Base-by-base conservation (phyloP, 2,329 filamentous ascomycete genomes). In the Neofusicoccum umdonicola region DNA sequence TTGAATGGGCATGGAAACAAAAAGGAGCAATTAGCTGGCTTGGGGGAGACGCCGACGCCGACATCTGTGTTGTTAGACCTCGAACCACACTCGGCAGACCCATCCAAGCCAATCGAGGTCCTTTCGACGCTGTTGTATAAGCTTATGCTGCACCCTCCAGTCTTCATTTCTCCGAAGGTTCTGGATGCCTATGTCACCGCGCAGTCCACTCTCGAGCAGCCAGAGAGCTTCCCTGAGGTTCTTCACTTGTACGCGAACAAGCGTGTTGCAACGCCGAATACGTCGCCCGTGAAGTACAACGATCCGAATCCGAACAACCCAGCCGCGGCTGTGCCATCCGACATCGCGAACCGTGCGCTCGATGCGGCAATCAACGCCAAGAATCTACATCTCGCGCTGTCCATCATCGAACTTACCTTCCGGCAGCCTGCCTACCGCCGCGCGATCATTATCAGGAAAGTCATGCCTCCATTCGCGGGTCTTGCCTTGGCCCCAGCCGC, bases 191-290 rank as follows among this genome's bases (percentile, higher is more conserved):
- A 97, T 77, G 88, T 96, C 67, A 83, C 86, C 42, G 87, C 92
- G 50, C 92, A 97, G 75, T 83, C 88, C 34, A 83, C 88, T 11
- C 85, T 98, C 48, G 85, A 87, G 67, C 87, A 85, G 64, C 88
- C 92, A 2, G 87, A 91, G 68, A 88, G 90, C 50, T 86, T 98
- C 67, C 92, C 94, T 6, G 85, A 89, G 66, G 87, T 93, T 47
- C 90, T 99, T 72, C 81, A 88, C 64, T 83, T 97, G 62, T 98
- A 94, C 75, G 91, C 92, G 56, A 86, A 87, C 70, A 99, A 98
- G 77, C 90, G 91, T 9, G 81, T 88, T 67, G 90, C 93, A 2
- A 79, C 84, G 58, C 81, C 87, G 70, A 82, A 83, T 58, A 83
- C 85, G 17, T 84, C 84, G 15, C 84, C 84, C 8, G 80, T 57